Conservation (phyloP, 306 rosid species). For the Chamaecrista fasciculata region DNA sequence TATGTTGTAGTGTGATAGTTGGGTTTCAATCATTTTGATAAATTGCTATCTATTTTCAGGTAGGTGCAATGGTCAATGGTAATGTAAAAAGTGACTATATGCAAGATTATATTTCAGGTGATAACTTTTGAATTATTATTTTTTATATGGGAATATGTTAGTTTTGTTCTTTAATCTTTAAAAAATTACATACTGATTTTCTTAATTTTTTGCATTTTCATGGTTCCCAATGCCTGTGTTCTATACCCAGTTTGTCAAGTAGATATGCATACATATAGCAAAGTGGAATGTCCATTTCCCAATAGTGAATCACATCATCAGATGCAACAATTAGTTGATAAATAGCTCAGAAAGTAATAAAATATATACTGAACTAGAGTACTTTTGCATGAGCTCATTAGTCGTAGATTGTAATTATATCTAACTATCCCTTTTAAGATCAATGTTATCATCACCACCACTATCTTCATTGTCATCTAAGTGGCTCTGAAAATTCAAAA, state of each 20-base stretch:
- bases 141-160: no score
- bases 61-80: conserved; percentile 42
- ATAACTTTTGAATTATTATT: not conserved
- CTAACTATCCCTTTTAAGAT: not conserved
- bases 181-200: not conserved
- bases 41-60: conserved; percentile 19
- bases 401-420: no score
- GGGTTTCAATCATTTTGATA: conserved; percentile 1
- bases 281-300: no score
- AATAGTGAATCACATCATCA: no score
- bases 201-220: not conserved
- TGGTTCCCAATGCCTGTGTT: no score
- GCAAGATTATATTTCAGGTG: conserved; percentile 37
- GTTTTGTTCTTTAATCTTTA: not conserved
- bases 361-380: no score
- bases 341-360: not conserved
- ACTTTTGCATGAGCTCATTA: no score
- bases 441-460: not conserved
- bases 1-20: not conserved
- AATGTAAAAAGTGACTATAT: conserved; percentile 18
- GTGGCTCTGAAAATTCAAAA: not conserved
- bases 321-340: no score
- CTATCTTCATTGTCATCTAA: not conserved
- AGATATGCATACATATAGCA: no score
- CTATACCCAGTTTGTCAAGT: no score